Percentiles rank a stretch among this genome's conserved stretches.
Conservation (phyloP, 140 eudicot species). For the Ambrosia hybrid region DNA sequence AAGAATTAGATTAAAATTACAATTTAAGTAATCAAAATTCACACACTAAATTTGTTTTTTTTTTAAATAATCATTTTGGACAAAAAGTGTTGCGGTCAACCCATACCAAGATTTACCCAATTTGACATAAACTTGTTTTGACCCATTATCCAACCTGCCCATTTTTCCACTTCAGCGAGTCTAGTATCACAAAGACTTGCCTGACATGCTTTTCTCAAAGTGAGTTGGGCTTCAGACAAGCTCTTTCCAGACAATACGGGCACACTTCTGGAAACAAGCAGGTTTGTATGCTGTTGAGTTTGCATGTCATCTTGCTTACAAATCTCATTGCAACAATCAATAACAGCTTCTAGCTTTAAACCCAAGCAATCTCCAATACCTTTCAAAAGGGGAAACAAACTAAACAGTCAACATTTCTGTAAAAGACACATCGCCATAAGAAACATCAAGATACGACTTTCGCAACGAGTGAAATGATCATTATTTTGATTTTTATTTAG, state of each 20-base stretch:
- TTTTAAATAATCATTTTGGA: neutral
- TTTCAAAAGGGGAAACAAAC: slow-evolving; percentile 9
- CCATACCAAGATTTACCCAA: neutral
- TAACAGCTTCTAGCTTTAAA: slow-evolving; percentile 40
- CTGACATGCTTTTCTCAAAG: slow-evolving; percentile 44
- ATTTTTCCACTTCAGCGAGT: neutral
- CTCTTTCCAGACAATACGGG: slow-evolving; percentile 32
- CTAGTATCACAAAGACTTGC: slow-evolving; percentile 22
- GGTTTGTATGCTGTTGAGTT: slow-evolving; percentile 27
- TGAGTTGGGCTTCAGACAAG: slow-evolving; percentile 46
- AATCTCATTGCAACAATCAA: slow-evolving; percentile 46
- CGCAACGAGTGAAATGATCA: too few relatives aligned
- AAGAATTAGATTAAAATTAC: neutral
- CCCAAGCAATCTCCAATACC: slow-evolving; percentile 46
- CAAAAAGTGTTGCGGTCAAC: neutral
- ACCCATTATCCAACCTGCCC: slow-evolving; percentile 5
- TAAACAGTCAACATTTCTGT: neutral
- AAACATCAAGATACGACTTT: neutral
- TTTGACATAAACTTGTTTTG: neutral
- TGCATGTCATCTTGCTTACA: slow-evolving; percentile 23
- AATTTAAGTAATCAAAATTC: neutral
- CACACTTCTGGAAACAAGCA: slow-evolving; percentile 21
- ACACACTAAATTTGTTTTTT: neutral
- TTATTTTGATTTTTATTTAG: too few relatives aligned
- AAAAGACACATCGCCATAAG: neutral